phyloP scores from a whole-genome alignment of 192 early-diverging fungal species.

The Pilaira anomala region DNA sequence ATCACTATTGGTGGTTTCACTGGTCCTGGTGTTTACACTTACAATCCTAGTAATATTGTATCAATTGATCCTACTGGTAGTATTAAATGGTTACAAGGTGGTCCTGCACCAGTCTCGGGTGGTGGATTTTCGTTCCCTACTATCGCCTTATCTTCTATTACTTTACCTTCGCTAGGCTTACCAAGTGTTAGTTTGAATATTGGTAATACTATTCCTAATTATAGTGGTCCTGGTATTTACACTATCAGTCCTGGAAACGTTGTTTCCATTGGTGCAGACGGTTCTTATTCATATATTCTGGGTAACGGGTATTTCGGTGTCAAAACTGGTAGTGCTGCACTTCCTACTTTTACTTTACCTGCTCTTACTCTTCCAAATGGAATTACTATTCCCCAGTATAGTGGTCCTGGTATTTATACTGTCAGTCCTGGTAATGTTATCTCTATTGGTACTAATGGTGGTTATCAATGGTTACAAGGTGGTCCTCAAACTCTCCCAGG shows the following conservation, averaged over 20 bases:
- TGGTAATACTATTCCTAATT: neutral
- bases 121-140: neutral
- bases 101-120: no score
- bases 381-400: neutral
- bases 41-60: neutral
- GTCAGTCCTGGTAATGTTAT: neutral
- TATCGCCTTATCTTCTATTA: neutral
- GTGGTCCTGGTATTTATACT: neutral
- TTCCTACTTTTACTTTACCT: neutral
- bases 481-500: neutral
- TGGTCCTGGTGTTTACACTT: neutral
- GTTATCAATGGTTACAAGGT: neutral
- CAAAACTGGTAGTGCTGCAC: neutral
- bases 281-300: neutral
- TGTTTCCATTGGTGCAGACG: neutral
- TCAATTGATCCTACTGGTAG: neutral
- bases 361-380: neutral
- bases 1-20: neutral
- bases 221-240: neutral
- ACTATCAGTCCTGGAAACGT: neutral
- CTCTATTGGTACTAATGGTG: neutral
- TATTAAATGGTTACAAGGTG: neutral
- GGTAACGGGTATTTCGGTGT: neutral
- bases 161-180: neutral
- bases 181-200: neutral